These are phyloP conservation scores for Thamnidium elegans DNA, from an alignment of 192 early-diverging fungal species.

Conservation along the genomic window DNA sequence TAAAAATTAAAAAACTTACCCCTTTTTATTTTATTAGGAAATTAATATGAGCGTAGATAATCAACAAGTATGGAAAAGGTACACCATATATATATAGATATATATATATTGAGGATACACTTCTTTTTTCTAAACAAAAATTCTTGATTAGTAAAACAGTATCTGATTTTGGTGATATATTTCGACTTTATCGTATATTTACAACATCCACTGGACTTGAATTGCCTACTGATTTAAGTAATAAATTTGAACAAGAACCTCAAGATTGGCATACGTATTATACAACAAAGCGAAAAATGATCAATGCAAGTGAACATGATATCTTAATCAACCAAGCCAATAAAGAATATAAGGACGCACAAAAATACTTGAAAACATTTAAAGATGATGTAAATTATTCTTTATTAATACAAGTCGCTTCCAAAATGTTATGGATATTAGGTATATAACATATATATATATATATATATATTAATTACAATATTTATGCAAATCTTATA, in stretches of 20 bases:
- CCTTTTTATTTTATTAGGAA: no score
- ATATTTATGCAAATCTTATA: no score
- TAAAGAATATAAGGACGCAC: background rate
- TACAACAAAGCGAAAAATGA: background rate
- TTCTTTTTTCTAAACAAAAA: no score
- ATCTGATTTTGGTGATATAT: slow-evolving; percentile 8
- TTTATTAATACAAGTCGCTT: slow-evolving; percentile 1
- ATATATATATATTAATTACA: background rate
- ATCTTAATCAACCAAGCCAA: background rate
- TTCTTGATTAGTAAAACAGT: background rate
- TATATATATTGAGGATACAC: no score
- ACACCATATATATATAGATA: no score
- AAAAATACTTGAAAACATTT: slow-evolving; percentile 1
- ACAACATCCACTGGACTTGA: slow-evolving; percentile 5
- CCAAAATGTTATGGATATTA: slow-evolving; percentile 10
- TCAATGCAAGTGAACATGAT: background rate
- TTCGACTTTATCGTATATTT: slow-evolving; percentile 1
- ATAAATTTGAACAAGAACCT: slow-evolving; percentile 8
- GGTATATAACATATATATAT: background rate
- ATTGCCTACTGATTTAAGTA: background rate
- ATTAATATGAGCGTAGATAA: no score
- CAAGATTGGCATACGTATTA: slow-evolving; percentile 1
- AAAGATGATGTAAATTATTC: slow-evolving; percentile 3
- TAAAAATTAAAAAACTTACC: no score
- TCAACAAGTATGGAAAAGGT: no score